Percentiles rank a stretch among this genome's conserved stretches.
phyloP scores from a whole-genome alignment of 2,329 filamentous ascomycete genomes.

The Dactylellina cionopaga region DNA sequence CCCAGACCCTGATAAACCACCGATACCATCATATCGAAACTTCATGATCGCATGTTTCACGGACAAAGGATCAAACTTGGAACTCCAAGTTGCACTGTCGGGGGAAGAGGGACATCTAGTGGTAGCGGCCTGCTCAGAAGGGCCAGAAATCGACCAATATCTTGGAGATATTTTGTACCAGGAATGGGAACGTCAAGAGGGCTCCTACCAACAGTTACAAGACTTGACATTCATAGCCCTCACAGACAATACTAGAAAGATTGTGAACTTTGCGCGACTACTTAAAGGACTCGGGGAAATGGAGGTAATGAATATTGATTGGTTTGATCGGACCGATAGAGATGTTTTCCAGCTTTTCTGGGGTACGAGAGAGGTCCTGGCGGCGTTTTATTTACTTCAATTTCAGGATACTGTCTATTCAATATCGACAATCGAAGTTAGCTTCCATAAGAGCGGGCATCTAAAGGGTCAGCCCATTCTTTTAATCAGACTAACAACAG shows the following conservation, averaged over 20 bases:
- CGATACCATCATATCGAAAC: neutral
- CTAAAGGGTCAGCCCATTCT: neutral
- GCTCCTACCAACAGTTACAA: neutral
- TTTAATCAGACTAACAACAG: neutral
- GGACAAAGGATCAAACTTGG: neutral
- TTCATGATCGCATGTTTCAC: neutral
- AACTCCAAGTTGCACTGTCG: neutral
- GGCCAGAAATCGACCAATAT: neutral
- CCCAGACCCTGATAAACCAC: neutral
- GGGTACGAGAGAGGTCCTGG: neutral
- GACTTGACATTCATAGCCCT: neutral
- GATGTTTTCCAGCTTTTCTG: neutral
- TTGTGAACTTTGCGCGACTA: neutral
- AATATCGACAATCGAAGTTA: constrained; percentile 4
- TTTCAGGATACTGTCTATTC: neutral
- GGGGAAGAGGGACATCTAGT: constrained; percentile 1
- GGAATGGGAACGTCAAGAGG: neutral
- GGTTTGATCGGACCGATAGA: neutral
- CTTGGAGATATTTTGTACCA: neutral
- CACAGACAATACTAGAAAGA: neutral
- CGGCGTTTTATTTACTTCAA: neutral
- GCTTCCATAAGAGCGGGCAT: neutral
- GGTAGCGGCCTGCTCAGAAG: neutral
- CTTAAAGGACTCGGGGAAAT: neutral
- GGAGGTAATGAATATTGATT: neutral